Evolutionary conservation across 73 alveolate genomes (phyloP).

Genomic region (Paramecium sonneborni): DNA sequence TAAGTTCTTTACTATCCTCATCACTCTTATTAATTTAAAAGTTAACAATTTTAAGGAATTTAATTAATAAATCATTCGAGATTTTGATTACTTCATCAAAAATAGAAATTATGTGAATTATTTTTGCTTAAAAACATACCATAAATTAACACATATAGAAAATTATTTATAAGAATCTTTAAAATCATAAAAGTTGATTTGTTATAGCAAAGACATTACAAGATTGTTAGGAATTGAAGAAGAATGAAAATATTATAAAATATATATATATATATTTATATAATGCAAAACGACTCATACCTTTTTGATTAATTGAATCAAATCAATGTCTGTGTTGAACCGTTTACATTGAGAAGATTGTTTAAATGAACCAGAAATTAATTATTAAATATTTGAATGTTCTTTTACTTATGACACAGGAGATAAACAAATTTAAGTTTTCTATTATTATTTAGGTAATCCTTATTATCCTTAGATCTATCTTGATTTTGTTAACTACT

Average conservation of each 20-base stretch:
- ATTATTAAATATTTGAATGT: background rate
- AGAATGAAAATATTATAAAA: background rate
- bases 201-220: background rate
- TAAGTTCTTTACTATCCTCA: background rate
- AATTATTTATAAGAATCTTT: background rate
- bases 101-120: background rate
- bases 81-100: background rate
- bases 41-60: background rate
- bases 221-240: background rate
- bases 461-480: constrained; percentile 4
- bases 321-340: background rate
- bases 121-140: background rate
- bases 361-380: background rate
- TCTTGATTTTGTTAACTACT: background rate
- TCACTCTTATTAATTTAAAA: background rate
- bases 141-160: background rate
- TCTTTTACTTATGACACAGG: background rate
- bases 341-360: background rate
- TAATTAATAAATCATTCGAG: background rate
- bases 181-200: background rate
- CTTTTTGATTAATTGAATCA: background rate
- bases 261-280: background rate
- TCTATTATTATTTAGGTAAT: background rate
- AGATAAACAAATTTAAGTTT: background rate
- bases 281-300: background rate